Percentiles rank a stretch among this genome's conserved stretches.
These are phyloP conservation scores for Chlorophyllum brunneum DNA, from an alignment of 768 basidiomycete genomes.

Conservation along the genomic window DNA sequence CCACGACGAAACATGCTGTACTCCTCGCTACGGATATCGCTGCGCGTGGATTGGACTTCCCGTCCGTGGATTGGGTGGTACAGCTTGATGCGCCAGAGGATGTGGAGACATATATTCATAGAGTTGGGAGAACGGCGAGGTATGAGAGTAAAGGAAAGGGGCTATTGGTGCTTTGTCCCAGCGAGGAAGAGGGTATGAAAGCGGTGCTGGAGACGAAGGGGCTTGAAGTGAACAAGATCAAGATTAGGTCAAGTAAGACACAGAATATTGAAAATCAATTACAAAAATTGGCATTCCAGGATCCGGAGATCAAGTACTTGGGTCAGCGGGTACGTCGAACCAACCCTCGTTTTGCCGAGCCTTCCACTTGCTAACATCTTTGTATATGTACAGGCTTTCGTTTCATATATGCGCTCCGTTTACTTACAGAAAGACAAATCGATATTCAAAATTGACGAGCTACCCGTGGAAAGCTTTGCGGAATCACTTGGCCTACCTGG, in stretches of 20 bases:
- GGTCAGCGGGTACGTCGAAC: slow-evolving; percentile 73
- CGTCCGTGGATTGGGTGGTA: slow-evolving; percentile 93
- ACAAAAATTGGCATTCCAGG: slow-evolving; percentile 91
- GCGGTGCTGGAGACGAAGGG: slow-evolving; percentile 66
- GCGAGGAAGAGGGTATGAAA: slow-evolving; percentile 91
- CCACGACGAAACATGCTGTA: slow-evolving; percentile 74
- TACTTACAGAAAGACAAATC: slow-evolving; percentile 92
- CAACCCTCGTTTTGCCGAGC: background rate
- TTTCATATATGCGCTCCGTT: slow-evolving; percentile 92
- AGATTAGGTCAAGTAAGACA: slow-evolving; percentile 85
- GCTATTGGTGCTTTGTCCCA: slow-evolving; percentile 78
- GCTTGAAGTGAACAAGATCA: slow-evolving; percentile 73
- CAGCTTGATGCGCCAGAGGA: slow-evolving; percentile 97
- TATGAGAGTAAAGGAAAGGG: slow-evolving; percentile 90
- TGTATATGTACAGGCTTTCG: slow-evolving; percentile 89
- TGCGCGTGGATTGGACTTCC: slow-evolving; percentile 94
- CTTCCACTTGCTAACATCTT: background rate
- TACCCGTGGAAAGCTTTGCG: slow-evolving; percentile 83
- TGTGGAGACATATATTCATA: slow-evolving; percentile 95
- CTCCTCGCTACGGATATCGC: slow-evolving; percentile 96
- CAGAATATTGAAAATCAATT: slow-evolving; percentile 82
- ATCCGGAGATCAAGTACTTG: slow-evolving; percentile 95
- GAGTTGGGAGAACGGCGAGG: slow-evolving; percentile 92
- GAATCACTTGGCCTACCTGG: slow-evolving; percentile 91
- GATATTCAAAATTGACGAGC: slow-evolving; percentile 80